Evolutionary conservation across 2,329 filamentous ascomycete genomes (phyloP).

Genomic region (Apiospora phragmitis): DNA sequence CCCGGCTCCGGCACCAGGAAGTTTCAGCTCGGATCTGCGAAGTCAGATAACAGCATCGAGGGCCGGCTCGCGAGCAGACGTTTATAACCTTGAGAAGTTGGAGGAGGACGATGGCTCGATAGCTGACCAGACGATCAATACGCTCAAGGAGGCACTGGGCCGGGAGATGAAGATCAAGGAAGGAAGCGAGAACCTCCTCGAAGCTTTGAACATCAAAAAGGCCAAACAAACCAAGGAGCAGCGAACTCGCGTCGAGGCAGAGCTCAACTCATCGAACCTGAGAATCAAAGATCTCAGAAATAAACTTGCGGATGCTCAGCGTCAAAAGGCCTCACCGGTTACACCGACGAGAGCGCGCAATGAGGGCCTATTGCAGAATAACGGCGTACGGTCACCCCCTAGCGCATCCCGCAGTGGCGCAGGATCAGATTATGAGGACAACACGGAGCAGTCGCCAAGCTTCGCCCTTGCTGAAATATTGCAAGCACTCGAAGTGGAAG

Average conservation of each 20-base stretch:
- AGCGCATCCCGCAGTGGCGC: slow-evolving; percentile 56
- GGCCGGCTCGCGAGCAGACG: slow-evolving; percentile 58
- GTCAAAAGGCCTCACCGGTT: slow-evolving; percentile 44
- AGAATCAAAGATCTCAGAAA: slow-evolving; percentile 62
- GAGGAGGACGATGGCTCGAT: slow-evolving; percentile 61
- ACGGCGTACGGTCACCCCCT: slow-evolving; percentile 55
- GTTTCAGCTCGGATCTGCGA: slow-evolving; percentile 86
- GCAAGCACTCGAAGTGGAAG: slow-evolving; percentile 83
- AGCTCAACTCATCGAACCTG: slow-evolving; percentile 84
- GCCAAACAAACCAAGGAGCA: slow-evolving; percentile 93
- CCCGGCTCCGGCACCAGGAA: slow-evolving; percentile 72
- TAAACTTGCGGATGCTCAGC: slow-evolving; percentile 61
- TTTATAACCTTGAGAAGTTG: slow-evolving; percentile 54
- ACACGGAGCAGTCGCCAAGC: slow-evolving; percentile 74
- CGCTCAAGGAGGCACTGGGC: slow-evolving; percentile 81
- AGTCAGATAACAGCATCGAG: slow-evolving; percentile 68
- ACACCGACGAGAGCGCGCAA: slow-evolving; percentile 56
- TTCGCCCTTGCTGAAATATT: slow-evolving; percentile 88
- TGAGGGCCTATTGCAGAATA: slow-evolving; percentile 47
- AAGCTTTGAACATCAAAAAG: slow-evolving; percentile 92
- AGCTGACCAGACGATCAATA: slow-evolving; percentile 72
- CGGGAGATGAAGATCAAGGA: slow-evolving; percentile 98
- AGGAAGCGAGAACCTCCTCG: slow-evolving; percentile 95
- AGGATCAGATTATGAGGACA: slow-evolving; percentile 66
- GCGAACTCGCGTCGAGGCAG: slow-evolving; percentile 76